These are phyloP conservation scores for Tetrapisispora nanseiensis DNA, from an alignment of 805 yeast genomes.

Conservation along the genomic window DNA sequence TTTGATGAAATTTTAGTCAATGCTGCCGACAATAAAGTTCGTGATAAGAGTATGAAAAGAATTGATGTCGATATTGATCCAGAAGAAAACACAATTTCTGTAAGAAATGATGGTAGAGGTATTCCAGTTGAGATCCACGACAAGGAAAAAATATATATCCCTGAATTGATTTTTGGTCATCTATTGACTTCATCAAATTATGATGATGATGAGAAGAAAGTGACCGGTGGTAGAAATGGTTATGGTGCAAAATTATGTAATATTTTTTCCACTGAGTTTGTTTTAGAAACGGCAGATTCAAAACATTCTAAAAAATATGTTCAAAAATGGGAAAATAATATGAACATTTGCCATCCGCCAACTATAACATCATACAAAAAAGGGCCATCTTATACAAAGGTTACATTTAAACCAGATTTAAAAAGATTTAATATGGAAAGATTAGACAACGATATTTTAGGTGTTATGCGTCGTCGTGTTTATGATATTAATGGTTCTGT, in stretches of 20 bases:
- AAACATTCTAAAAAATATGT: constrained; percentile 49
- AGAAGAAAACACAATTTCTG: constrained; percentile 64
- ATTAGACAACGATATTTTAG: constrained; percentile 71
- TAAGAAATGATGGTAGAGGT: constrained; percentile 89
- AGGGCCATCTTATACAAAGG: constrained; percentile 71
- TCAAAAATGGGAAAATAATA: constrained; percentile 83
- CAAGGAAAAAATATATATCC: constrained; percentile 87
- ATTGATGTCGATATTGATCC: constrained; percentile 75
- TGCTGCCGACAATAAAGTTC: constrained; percentile 96
- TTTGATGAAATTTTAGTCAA: constrained; percentile 95
- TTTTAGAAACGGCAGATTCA: constrained; percentile 81
- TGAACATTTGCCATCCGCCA: constrained; percentile 71
- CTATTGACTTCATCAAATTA: constrained; percentile 90
- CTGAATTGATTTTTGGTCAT: constrained; percentile 93
- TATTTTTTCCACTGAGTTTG: constrained; percentile 82
- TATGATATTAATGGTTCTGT: constrained; percentile 94
- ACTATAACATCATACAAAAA: constrained; percentile 44
- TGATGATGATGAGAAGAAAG: constrained; percentile 90
- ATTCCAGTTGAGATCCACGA: constrained; percentile 90
- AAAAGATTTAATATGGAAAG: constrained; percentile 74
- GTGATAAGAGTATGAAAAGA: constrained; percentile 84
- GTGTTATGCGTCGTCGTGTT: constrained; percentile 86
- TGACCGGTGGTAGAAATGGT: constrained; percentile 97
- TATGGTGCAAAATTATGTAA: constrained; percentile 97
- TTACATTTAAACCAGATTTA: constrained; percentile 83